Evolutionary conservation across 192 early-diverging fungal species (phyloP).

Genomic region (Mortierella antarctica): DNA sequence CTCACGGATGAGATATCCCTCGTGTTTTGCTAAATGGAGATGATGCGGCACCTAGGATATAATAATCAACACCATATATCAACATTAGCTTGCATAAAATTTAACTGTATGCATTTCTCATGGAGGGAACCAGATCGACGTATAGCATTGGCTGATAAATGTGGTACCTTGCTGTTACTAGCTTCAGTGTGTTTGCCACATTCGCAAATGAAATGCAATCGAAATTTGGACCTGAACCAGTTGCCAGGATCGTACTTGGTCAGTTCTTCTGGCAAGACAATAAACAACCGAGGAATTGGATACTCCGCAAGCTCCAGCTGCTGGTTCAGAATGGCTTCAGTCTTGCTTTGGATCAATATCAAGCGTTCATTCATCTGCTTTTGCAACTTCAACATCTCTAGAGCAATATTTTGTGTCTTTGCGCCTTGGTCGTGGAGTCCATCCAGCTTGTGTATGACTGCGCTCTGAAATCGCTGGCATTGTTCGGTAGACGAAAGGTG

Average conservation of each 20-base stretch:
- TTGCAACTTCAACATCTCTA: slow-evolving; percentile 2
- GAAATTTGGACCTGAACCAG: not conserved
- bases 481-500: not conserved
- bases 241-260: not conserved
- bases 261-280: slow-evolving; percentile 9
- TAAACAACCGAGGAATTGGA: slow-evolving; percentile 16
- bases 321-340: slow-evolving; percentile 8
- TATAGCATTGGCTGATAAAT: too few species aligned
- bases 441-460: not conserved
- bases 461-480: not conserved
- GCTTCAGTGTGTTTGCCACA: slow-evolving; percentile 2
- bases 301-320: slow-evolving; percentile 8
- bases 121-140: too few species aligned
- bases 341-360: slow-evolving; percentile 9
- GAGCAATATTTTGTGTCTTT: not conserved
- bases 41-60: too few species aligned
- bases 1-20: not conserved
- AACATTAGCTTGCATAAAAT: too few species aligned
- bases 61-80: too few species aligned
- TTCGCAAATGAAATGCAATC: slow-evolving; percentile 3
- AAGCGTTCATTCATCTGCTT: slow-evolving; percentile 12
- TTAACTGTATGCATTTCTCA: too few species aligned
- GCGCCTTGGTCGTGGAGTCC: slow-evolving; percentile 3
- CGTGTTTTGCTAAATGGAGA: slow-evolving; percentile 7
- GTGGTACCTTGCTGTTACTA: not conserved